These are phyloP conservation scores for Astrothelium macrocarpum DNA, from an alignment of 495 filamentous ascomycete species.

Conservation along the genomic window DNA sequence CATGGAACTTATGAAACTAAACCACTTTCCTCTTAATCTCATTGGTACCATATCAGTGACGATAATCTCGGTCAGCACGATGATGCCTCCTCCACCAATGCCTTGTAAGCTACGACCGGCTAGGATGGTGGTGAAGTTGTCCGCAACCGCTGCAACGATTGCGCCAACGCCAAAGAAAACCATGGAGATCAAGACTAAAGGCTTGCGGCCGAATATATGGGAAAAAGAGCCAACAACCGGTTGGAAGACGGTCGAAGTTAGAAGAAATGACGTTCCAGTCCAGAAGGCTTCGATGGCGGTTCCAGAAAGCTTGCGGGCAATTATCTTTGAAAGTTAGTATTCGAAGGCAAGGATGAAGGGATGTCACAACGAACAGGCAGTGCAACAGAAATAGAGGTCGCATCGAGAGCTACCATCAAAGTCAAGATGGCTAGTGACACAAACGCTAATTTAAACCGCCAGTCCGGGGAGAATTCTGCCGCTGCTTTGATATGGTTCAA, in stretches of 20 bases:
- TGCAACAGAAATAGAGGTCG: constrained; percentile 64
- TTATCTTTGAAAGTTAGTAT: constrained; percentile 25
- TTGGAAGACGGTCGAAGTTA: constrained; percentile 38
- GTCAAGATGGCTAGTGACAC: constrained; percentile 50
- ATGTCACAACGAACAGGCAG: constrained; percentile 39
- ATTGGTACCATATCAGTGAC: constrained; percentile 56
- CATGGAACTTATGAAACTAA: constrained; percentile 31
- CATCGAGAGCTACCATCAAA: constrained; percentile 62
- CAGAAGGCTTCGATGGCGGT: constrained; percentile 53
- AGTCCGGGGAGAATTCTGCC: constrained; percentile 30
- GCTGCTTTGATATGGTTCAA: neutral
- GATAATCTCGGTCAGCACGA: constrained; percentile 53
- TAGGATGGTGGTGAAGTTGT: constrained; percentile 51
- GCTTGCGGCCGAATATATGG: constrained; percentile 42
- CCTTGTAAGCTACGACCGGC: constrained; percentile 60
- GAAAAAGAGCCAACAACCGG: constrained; percentile 35
- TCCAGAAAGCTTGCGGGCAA: constrained; percentile 40
- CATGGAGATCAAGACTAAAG: constrained; percentile 41
- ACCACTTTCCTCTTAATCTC: constrained; percentile 39
- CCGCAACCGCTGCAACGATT: constrained; percentile 48
- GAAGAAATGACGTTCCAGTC: constrained; percentile 46
- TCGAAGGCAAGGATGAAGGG: neutral
- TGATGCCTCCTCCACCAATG: constrained; percentile 61
- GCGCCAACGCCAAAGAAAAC: constrained; percentile 50
- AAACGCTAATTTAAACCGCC: constrained; percentile 40